Percentiles rank a stretch among this genome's conserved stretches.
Conservation (phyloP, 192 early-diverging fungal species). For the Dispira parvispora region DNA sequence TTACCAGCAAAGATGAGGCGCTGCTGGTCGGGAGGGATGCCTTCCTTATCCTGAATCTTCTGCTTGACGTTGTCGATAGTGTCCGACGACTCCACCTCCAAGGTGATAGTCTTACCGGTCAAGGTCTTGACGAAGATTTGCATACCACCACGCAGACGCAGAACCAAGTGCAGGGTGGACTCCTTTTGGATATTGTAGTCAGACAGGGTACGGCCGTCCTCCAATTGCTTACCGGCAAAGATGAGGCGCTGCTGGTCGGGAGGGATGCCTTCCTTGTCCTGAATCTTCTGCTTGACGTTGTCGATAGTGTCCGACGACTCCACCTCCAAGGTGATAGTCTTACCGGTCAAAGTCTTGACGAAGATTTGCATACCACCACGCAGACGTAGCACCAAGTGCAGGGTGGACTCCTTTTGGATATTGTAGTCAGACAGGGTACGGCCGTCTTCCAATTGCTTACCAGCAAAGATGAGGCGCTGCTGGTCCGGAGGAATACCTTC, state of each 20-base stretch:
- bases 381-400: slow-evolving; percentile 90
- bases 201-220: slow-evolving; percentile 51
- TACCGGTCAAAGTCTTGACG: slow-evolving; percentile 72
- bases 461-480: slow-evolving; percentile 98
- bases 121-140: slow-evolving; percentile 84
- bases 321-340: slow-evolving; percentile 90
- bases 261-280: slow-evolving; percentile 76
- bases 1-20: too few relatives aligned
- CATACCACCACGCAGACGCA: slow-evolving; percentile 76
- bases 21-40: too few relatives aligned
- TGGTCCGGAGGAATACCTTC: slow-evolving; percentile 98
- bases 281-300: slow-evolving; percentile 70
- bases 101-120: slow-evolving; percentile 94
- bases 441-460: slow-evolving; percentile 99
- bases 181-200: slow-evolving; percentile 82
- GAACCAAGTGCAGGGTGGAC: slow-evolving; percentile 59
- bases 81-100: slow-evolving; percentile 71
- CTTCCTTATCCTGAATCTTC: too few relatives aligned
- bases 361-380: slow-evolving; percentile 42
- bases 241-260: slow-evolving; percentile 72
- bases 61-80: too few relatives aligned
- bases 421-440: slow-evolving; percentile 98
- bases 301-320: slow-evolving; percentile 64
- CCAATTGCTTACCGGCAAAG: slow-evolving; percentile 70
- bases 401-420: slow-evolving; percentile 99